A percentile compares a stretch with the other conserved stretches of the same genome.
Evolutionary conservation across 176 grass and related monocot species (phyloP).

Genomic region (Eragrostis curvula): DNA sequence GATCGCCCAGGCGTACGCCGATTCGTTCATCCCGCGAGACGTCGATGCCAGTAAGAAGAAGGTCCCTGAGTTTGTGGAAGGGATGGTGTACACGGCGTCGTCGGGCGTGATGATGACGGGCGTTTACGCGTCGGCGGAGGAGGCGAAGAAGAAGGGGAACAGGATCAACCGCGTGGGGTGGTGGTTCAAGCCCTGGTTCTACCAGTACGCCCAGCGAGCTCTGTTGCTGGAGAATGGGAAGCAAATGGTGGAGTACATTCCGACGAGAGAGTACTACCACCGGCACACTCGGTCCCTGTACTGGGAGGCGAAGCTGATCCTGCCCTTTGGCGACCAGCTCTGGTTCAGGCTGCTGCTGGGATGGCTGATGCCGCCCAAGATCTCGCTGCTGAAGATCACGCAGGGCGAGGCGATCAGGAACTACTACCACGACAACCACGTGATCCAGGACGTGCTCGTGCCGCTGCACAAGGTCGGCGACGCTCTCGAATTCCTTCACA

Average conservation of each 20-base stretch:
- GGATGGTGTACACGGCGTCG: constrained; percentile 67
- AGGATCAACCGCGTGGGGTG: constrained; percentile 80
- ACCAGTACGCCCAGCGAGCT: constrained; percentile 72
- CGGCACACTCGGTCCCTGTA: constrained; percentile 87
- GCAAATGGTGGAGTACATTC: constrained; percentile 91
- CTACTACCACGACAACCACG: constrained; percentile 95
- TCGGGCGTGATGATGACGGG: constrained; percentile 92
- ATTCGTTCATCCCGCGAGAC: constrained; percentile 71
- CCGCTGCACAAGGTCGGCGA: constrained; percentile 92
- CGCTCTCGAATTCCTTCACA: constrained; percentile 76
- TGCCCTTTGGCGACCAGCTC: constrained; percentile 88
- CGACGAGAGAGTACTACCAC: constrained; percentile 90
- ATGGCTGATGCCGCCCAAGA: constrained; percentile 96
- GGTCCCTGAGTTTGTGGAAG: constrained; percentile 90
- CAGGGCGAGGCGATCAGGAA: constrained; percentile 89
- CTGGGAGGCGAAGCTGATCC: constrained; percentile 94
- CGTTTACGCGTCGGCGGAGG: constrained; percentile 82
- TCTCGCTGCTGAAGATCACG: constrained; percentile 94
- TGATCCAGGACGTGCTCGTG: constrained; percentile 93
- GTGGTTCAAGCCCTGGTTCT: constrained; percentile 99
- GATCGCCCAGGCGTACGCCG: constrained; percentile 68
- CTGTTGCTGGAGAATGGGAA: constrained; percentile 57
- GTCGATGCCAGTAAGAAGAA: constrained; percentile 57
- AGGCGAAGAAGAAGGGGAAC: constrained; percentile 94
- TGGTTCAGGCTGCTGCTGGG: constrained; percentile 87